Base-by-base conservation (phyloP, 2,329 filamentous ascomycete species). In the Clonostachys solani region DNA sequence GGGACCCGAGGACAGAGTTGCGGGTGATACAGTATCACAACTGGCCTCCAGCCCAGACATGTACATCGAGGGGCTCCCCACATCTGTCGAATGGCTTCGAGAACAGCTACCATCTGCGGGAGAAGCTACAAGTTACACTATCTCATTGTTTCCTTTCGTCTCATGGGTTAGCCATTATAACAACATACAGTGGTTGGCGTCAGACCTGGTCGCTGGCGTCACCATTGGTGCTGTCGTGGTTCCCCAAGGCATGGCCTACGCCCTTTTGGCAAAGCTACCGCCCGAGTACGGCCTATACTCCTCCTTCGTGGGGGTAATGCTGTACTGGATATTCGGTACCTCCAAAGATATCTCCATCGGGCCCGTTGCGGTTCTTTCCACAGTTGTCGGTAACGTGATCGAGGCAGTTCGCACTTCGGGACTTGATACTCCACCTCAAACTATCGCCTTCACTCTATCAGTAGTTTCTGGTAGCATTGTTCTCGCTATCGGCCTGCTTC, bases 341-440 rank as follows among this genome's bases (percentile, higher is more conserved):
- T 96, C 92, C 13, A 99, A 97, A 64, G 92, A 99, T 66, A 97
- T 99, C 60, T 96, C 92, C 10, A 97, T 97, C 48, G 92, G 92
- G 15, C 92, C 92, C 33, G 94, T 97, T 43, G 94, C 94, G 36
- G 94, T 97, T 55, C 87, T 97, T 79, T 97, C 92, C 2, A 95
- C 89, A 5, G 78, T 99, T 15, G 87, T 89, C 3, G 94, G 94
- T 41, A 87, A 87, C 46, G 84, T 97, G 44, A 84, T 97, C 42
- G 63, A 78, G 40, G 77, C 85, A 36, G 83, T 88, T 40, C 64
- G 74, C 44, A 62, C 70, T 8, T 63, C 75, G 4, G 64, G 83
- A 15, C 85, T 86, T 0, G 69, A 83, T 5, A 55, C 87, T 12
- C 69, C 73, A 0, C 71, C 73, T 12, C 80, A 89, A 60, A 75